Evolutionary conservation across 495 filamentous ascomycete genomes (phyloP), one percentile per base, ranked within the genome.

Genomic region (Filosporella fistucella): DNA sequence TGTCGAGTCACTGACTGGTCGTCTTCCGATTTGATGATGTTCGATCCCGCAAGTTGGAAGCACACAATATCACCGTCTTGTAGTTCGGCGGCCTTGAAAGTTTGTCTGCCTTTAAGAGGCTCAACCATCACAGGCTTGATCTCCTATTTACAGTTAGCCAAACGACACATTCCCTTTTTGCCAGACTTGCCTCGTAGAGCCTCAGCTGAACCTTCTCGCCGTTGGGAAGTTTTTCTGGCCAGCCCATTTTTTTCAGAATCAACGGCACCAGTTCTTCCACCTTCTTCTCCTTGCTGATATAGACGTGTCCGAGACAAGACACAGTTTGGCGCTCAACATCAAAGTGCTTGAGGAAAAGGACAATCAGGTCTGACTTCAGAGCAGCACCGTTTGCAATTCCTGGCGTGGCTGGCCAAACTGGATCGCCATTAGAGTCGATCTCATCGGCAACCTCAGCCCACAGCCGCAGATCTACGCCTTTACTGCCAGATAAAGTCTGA

Each of bases 111-210:
- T 62, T 96, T 96, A 75, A 97, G 88, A 11, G 77, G 70, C 54
- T 99, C 93, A 57, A 99, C 95, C 91, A 97, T 97, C 40, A 78
- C 84, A 29, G 90, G 88, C 63, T 96, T 97, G 68, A 99, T 97
- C 65, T 99, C 93, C 75, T 82, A 51, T n/a, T 26, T 32, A 33
- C 18, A 9, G 26, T 67, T 44, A 69, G 55, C 53, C 35, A 34
- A 36, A 25, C 28, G 38, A 7, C 14, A 4, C 11, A 12, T 30
- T 11, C 9, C 18, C 5, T 45, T 24, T 12, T 10, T 21, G 17
- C n/a, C 4, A 3, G 5, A 18, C 66, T 33, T 65, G 76, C 77
- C 68, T 97, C 91, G 64, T 78, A 96, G n/a, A 96, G 75, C 66
- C 46, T 80, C 64, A 52, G 58, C 62, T 0, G 66, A 13, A 72